phyloP scores from a whole-genome alignment of 1,139 yeast species.

The Suhomyces chickasaworum region DNA sequence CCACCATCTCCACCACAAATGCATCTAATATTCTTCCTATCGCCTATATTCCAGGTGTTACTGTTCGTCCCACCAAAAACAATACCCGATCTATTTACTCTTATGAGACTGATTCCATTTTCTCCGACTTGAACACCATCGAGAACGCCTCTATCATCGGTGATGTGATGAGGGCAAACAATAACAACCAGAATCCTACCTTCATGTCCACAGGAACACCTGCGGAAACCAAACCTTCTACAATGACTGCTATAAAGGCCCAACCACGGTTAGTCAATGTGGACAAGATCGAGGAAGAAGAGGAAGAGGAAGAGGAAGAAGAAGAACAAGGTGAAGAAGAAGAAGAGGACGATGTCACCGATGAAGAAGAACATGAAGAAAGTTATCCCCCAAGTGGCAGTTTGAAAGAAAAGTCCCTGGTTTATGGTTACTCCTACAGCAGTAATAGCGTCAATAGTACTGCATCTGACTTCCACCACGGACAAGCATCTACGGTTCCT shows the following conservation, averaged over 20 bases:
- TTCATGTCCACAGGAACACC: conserved; percentile 9
- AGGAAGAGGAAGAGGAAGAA: conserved; percentile 42
- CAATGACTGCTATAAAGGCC: conserved; percentile 71
- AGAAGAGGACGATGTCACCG: conserved; percentile 30
- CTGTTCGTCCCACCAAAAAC: conserved; percentile 58
- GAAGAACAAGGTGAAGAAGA: conserved; percentile 19
- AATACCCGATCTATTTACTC: conserved; percentile 51
- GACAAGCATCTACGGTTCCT: conserved; percentile 4
- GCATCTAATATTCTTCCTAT: conserved; percentile 91
- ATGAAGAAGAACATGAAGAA: conserved; percentile 19
- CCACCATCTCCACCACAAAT: conserved; percentile 64
- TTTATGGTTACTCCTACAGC: conserved; percentile 6
- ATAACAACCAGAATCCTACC: conserved; percentile 18
- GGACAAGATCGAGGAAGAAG: conserved; percentile 52
- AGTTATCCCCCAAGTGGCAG: not conserved
- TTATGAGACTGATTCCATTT: conserved; percentile 51
- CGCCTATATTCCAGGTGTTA: conserved; percentile 93
- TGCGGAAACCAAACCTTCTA: conserved; percentile 20
- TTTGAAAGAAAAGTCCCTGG: not conserved
- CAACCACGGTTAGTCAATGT: conserved; percentile 67
- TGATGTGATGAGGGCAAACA: conserved; percentile 40
- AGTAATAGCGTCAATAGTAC: conserved; percentile 7
- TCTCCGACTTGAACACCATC: conserved; percentile 52
- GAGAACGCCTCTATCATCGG: conserved; percentile 60
- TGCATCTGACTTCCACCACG: conserved; percentile 8